These are phyloP conservation scores for Mortierella sp. DNA, from an alignment of 371 early-diverging fungal genomes.

Conservation along the genomic window DNA sequence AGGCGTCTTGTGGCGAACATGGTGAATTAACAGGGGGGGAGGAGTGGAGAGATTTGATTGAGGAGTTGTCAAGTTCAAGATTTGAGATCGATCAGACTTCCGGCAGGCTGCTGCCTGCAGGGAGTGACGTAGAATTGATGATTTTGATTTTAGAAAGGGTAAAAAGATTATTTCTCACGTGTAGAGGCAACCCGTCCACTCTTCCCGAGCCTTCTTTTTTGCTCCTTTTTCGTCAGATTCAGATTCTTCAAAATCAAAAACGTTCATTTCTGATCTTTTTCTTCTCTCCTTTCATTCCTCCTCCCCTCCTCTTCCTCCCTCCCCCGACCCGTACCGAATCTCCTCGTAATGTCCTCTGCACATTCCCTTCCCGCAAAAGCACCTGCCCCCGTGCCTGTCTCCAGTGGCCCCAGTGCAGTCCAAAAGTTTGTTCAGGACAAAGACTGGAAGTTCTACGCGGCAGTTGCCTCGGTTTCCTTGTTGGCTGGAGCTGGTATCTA, in stretches of 20 bases:
- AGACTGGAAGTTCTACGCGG: slow-evolving; percentile 85
- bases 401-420: slow-evolving; percentile 49
- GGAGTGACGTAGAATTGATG: neutral
- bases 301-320: slow-evolving; percentile 6
- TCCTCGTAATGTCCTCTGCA: slow-evolving; percentile 31
- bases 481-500: slow-evolving; percentile 78
- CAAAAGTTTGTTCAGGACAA: slow-evolving; percentile 78
- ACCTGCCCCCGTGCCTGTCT: slow-evolving; percentile 48
- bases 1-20: slow-evolving; percentile 72
- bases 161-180: neutral
- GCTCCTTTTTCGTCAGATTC: slow-evolving; percentile 7
- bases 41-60: slow-evolving; percentile 5
- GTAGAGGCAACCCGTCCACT: neutral
- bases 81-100: neutral
- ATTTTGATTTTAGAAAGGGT: neutral
- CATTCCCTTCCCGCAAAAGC: slow-evolving; percentile 41
- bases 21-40: slow-evolving; percentile 3
- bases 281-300: slow-evolving; percentile 7
- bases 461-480: slow-evolving; percentile 73
- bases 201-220: slow-evolving; percentile 4
- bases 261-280: slow-evolving; percentile 10
- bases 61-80: slow-evolving; percentile 2
- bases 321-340: neutral
- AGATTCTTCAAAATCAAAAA: slow-evolving; percentile 2
- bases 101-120: no score